Base-by-base conservation (phyloP, 192 early-diverging fungal species). In the Podochytrium sp. region DNA sequence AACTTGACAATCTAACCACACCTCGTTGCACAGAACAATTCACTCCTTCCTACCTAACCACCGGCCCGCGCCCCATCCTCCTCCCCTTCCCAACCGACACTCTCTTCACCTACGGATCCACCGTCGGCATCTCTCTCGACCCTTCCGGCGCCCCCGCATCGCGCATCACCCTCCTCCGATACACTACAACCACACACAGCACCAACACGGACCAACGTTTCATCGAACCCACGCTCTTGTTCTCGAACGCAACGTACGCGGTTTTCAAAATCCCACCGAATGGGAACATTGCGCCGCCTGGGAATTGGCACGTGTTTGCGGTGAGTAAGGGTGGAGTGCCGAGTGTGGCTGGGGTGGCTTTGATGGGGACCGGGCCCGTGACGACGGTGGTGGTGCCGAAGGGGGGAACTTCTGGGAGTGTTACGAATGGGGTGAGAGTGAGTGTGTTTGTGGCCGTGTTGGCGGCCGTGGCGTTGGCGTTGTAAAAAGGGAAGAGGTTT, bases 281-380 rank as follows among this genome's bases (percentile, higher is more conserved):
- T 43, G 52, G 40, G 14, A 52, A 43, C 25, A 23, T 81, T 20
- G 84, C 78, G 16, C 58, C 74, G 29, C 74, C 80, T 7, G 84
- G 84, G 3, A 69, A 75, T 61, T 85, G 80, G 78, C 81, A 84
- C 74, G n/a, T 85, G 70, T 84, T 75, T 76, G 76, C 64, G 10
- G 34, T 82, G 16, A 65, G 62, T 35, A 57, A n/a, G 12, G 42
- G 68, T 58, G 67, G 80, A 4, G 75, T 77, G 2, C 76, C 81
- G 3, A 49, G 59, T 57, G 76, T 78, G 27, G 72, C 71, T 5
- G 6, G 59, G 52, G 63, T 52, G 6, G 30, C 77, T 2, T 37
- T 58, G 33, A 38, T 80, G 3, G 47, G 64, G 20, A 10, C 55
- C 1, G 78, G 74, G 35, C 10, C 18, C 12, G 66, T 69, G 3